Evolutionary conservation across 768 basidiomycete species (phyloP).

Genomic region (Phallus indusiatus): DNA sequence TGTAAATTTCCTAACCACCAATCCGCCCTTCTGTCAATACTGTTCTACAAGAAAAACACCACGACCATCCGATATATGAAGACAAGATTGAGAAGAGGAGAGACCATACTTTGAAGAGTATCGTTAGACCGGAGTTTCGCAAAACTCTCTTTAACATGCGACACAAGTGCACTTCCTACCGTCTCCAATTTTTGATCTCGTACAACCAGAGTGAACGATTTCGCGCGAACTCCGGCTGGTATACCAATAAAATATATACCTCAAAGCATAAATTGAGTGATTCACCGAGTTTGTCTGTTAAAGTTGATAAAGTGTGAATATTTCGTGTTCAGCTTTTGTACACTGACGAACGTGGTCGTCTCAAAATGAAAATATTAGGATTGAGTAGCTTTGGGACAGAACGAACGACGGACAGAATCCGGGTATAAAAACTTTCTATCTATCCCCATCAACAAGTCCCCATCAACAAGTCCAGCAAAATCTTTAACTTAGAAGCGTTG

Average conservation of each 20-base stretch:
- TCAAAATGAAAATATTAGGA: constrained; percentile 19
- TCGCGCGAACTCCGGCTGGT: constrained; percentile 72
- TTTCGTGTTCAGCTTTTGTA: constrained; percentile 53
- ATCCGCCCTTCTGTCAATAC: constrained; percentile 74
- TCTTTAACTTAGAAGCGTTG: constrained; percentile 57
- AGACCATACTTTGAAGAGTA: constrained; percentile 45
- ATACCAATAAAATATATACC: constrained; percentile 76
- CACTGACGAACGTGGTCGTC: constrained; percentile 70
- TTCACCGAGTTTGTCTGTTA: constrained; percentile 59
- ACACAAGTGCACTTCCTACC: constrained; percentile 51
- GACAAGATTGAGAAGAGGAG: not conserved
- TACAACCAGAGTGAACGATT: constrained; percentile 81
- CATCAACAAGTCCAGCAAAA: constrained; percentile 59
- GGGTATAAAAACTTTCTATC: constrained; percentile 59
- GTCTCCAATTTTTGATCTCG: constrained; percentile 67
- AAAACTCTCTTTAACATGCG: constrained; percentile 56
- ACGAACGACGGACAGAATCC: constrained; percentile 60
- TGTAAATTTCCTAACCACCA: constrained; percentile 95
- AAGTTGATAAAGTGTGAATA: constrained; percentile 62
- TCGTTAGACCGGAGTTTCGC: constrained; percentile 56
- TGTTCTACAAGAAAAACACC: constrained; percentile 42
- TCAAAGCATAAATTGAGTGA: constrained; percentile 30
- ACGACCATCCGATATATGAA: too few relatives aligned
- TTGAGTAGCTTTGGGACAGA: too few relatives aligned
- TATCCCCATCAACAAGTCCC: too few relatives aligned